A percentile compares a stretch with the other conserved stretches of the same genome.
Evolutionary conservation across 371 early-diverging fungal species (phyloP).

Genomic region (Syncephalastrum racemosum): DNA sequence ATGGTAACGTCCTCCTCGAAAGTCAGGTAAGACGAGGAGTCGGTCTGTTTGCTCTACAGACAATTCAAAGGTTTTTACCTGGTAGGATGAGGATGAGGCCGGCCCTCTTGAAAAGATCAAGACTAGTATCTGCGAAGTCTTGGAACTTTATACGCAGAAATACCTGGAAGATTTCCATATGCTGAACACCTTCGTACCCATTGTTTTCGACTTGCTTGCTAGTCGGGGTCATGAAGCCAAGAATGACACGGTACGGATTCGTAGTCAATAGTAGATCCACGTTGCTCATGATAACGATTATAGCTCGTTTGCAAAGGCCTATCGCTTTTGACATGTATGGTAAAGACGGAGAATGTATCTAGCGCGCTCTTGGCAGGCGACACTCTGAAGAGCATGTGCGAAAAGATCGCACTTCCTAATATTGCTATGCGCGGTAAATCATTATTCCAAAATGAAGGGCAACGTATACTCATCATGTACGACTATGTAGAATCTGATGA

Average conservation of each 20-base stretch:
- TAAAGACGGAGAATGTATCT: constrained; percentile 71
- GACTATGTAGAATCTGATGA: constrained; percentile 73
- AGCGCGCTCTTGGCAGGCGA: constrained; percentile 69
- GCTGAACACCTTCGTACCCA: constrained; percentile 78
- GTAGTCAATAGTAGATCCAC: background rate
- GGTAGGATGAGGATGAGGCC: constrained; percentile 83
- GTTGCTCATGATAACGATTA: constrained; percentile 3
- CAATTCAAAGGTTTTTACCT: background rate
- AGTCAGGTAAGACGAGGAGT: constrained; percentile 49
- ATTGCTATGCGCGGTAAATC: constrained; percentile 73
- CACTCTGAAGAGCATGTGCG: constrained; percentile 77
- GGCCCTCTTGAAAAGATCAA: constrained; percentile 86
- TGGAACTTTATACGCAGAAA: constrained; percentile 84
- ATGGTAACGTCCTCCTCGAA: constrained; percentile 71
- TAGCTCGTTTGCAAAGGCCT: constrained; percentile 89
- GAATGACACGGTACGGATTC: constrained; percentile 72
- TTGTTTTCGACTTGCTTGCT: constrained; percentile 84
- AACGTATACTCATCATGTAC: background rate
- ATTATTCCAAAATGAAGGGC: background rate
- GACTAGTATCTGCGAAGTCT: constrained; percentile 85
- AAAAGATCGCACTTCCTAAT: constrained; percentile 93
- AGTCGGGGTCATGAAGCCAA: constrained; percentile 67
- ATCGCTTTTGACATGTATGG: constrained; percentile 86
- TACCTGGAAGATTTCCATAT: constrained; percentile 88
- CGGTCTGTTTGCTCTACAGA: background rate